phyloP scores from a whole-genome alignment of 768 basidiomycete species.

The Tremella yokohamensis region DNA sequence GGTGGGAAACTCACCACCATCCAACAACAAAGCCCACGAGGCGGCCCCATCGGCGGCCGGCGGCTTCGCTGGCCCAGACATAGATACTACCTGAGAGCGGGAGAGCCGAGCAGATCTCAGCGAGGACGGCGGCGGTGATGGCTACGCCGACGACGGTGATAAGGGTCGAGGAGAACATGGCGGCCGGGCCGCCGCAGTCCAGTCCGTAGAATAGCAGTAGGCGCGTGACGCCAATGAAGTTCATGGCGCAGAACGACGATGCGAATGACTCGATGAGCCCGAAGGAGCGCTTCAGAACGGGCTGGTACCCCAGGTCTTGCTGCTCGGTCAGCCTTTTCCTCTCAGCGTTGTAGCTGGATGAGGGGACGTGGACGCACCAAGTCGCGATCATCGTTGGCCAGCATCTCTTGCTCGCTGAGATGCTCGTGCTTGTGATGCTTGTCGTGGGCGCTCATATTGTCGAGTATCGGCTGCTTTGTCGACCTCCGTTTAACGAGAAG shows the following conservation, averaged over 20 bases:
- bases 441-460: too few species aligned
- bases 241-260: constrained; percentile 7
- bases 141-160: constrained; percentile 3
- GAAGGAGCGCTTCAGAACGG: constrained; percentile 6
- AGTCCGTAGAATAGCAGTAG: constrained; percentile 1
- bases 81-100: constrained; percentile 76
- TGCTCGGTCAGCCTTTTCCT: too few species aligned
- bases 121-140: constrained; percentile 4
- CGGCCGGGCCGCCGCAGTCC: neutral
- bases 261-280: constrained; percentile 5
- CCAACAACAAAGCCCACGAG: constrained; percentile 52
- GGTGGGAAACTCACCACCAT: constrained; percentile 64
- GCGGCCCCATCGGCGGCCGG: constrained; percentile 77
- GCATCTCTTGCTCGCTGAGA: too few species aligned
- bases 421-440: too few species aligned
- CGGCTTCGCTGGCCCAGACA: constrained; percentile 90
- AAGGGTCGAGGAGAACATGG: neutral
- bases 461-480: too few species aligned
- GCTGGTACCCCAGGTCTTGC: constrained; percentile 2
- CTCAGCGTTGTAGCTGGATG: too few species aligned
- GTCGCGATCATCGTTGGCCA: too few species aligned
- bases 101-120: constrained; percentile 8
- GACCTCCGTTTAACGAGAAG: too few species aligned
- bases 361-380: too few species aligned
- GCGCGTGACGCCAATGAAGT: constrained; percentile 9